Evolutionary conservation across 1,284 basidiomycete genomes (phyloP).

Genomic region (Ceratobasidium sp.): DNA sequence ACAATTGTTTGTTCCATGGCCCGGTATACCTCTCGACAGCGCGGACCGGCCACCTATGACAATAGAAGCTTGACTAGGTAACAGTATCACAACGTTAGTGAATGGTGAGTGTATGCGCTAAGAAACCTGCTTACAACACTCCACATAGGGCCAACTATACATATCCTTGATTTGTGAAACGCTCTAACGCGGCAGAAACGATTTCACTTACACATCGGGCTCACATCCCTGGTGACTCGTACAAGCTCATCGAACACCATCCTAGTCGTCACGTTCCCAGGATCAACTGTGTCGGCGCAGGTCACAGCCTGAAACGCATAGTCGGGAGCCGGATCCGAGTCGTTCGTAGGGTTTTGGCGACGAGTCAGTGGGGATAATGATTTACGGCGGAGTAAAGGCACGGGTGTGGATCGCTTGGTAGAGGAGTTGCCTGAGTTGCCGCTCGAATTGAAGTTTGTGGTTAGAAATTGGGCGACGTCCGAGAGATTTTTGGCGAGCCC

Average conservation of each 20-base stretch:
- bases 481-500: constrained; percentile 24
- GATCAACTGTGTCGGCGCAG: constrained; percentile 42
- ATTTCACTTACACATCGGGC: constrained; percentile 36
- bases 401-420: background rate
- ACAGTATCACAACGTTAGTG: background rate
- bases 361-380: background rate
- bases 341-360: background rate
- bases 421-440: background rate
- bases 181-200: background rate
- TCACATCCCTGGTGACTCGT: constrained; percentile 7
- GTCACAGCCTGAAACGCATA: constrained; percentile 36
- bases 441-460: background rate
- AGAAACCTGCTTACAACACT: background rate
- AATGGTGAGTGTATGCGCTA: background rate
- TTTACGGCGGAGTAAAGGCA: background rate
- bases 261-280: constrained; percentile 39
- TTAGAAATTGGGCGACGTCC: background rate
- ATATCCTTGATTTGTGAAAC: background rate
- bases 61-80: constrained; percentile 20
- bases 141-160: constrained; percentile 13
- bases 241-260: constrained; percentile 42
- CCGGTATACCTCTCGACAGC: constrained; percentile 44
- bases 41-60: constrained; percentile 38
- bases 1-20: constrained; percentile 34
- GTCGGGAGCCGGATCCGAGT: constrained; percentile 2